Percentiles rank a stretch among this genome's conserved stretches.
phyloP scores from a whole-genome alignment of 768 basidiomycete species.

The Pulveroboletus sp. region DNA sequence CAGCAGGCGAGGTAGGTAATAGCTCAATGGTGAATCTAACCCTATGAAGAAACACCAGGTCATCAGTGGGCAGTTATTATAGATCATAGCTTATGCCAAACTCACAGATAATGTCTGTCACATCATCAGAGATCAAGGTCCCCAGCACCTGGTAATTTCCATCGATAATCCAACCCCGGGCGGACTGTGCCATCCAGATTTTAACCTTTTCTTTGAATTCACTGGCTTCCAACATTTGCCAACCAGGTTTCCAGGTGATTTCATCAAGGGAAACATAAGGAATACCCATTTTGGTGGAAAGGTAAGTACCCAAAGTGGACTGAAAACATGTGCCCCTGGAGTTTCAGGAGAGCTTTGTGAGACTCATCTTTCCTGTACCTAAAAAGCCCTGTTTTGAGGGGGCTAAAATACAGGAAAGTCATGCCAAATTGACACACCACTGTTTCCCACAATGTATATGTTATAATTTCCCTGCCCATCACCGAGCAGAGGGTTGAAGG shows the following conservation, averaged over 20 bases:
- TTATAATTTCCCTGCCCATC: slow-evolving; percentile 45
- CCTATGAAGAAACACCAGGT: slow-evolving; percentile 35
- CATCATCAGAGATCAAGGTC: slow-evolving; percentile 32
- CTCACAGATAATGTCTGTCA: slow-evolving; percentile 55
- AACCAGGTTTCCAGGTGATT: slow-evolving; percentile 49
- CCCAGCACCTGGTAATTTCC: slow-evolving; percentile 40
- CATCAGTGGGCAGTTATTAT: background rate
- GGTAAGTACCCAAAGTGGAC: slow-evolving; percentile 45
- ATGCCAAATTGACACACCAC: slow-evolving; percentile 35
- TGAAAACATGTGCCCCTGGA: slow-evolving; percentile 14
- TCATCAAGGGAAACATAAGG: slow-evolving; percentile 46
- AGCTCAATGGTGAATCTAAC: slow-evolving; percentile 60
- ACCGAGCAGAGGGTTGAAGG: slow-evolving; percentile 33
- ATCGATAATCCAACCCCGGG: slow-evolving; percentile 50
- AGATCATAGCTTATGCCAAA: too few relatives aligned
- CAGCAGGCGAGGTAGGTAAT: slow-evolving; percentile 59
- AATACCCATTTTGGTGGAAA: slow-evolving; percentile 42
- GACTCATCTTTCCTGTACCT: slow-evolving; percentile 41
- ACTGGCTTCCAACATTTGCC: slow-evolving; percentile 32
- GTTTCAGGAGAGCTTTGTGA: too few relatives aligned
- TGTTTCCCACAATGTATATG: slow-evolving; percentile 49
- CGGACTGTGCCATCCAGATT: slow-evolving; percentile 27
- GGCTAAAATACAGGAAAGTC: background rate
- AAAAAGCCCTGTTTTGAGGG: background rate
- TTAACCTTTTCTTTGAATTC: slow-evolving; percentile 23